phyloP scores from a whole-genome alignment of 768 basidiomycete genomes.

The Terana coerulea region DNA sequence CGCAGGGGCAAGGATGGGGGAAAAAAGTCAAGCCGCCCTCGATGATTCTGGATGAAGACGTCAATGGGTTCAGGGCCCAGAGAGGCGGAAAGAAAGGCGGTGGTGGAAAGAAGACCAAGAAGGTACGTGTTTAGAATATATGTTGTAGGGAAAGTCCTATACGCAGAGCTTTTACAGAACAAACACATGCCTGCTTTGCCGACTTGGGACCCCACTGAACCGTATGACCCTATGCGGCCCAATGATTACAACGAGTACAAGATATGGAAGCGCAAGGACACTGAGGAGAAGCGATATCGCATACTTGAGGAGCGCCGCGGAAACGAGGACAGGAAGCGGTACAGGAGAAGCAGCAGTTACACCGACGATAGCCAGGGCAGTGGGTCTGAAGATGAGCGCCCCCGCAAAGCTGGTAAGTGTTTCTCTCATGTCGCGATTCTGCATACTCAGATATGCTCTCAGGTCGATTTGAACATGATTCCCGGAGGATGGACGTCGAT shows the following conservation, averaged over 20 bases:
- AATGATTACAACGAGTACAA: conserved; percentile 92
- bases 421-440: not conserved
- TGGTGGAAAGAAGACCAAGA: conserved; percentile 53
- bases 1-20: conserved; percentile 66
- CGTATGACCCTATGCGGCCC: conserved; percentile 77
- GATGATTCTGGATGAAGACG: conserved; percentile 85
- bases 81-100: conserved; percentile 52
- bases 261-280: conserved; percentile 70
- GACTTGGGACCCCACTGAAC: conserved; percentile 76
- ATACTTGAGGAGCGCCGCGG: conserved; percentile 33
- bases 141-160: conserved; percentile 4
- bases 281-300: conserved; percentile 68
- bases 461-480: conserved; percentile 39
- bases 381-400: conserved; percentile 60
- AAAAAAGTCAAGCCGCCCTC: conserved; percentile 89
- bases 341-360: conserved; percentile 47
- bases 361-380: conserved; percentile 59
- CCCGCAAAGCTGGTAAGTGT: conserved; percentile 62
- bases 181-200: conserved; percentile 49
- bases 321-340: conserved; percentile 51
- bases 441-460: conserved; percentile 11
- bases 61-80: conserved; percentile 74
- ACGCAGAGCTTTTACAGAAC: conserved; percentile 39
- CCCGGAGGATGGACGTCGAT: conserved; percentile 25
- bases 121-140: conserved; percentile 42